Base-by-base conservation (phyloP, 2,329 filamentous ascomycete species). In the Lizonia empirigonia region DNA sequence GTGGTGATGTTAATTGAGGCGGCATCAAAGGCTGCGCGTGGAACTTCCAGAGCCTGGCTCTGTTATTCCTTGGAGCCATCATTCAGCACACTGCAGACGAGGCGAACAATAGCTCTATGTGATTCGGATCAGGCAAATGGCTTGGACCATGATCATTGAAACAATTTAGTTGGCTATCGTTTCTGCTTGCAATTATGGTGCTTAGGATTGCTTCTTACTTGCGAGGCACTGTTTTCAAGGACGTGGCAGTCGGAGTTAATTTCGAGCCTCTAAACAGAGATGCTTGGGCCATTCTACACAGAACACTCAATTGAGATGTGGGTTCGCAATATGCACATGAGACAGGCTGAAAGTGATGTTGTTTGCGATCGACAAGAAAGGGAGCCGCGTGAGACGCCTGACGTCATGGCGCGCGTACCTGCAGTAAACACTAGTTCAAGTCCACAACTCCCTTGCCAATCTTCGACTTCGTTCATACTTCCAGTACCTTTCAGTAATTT, bases 321-420 rank as follows among this genome's bases (percentile, higher is more conserved):
- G 7, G 9, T n/a, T 7, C n/a, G n/a, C n/a, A 18, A 15, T 15
- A n/a, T 26, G n/a, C 18, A 4, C 18, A 12, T 23, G 19, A 44
- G 35, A 44, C 34, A 10, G 29, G 23, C 23, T 44, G 9, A 24
- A 16, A 10, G 4, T 29, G 13, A 24, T 27, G 18, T 32, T 13
- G 29, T 40, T 40, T 35, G 36, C 36, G 24, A 35, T 45, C 47
- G 27, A 44, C 34, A 19, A 26, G 15, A 34, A 39, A 44, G 34
- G 34, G 34, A 44, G 34, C 20, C 6, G n/a, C n/a, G 38, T 50
- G 33, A 50, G 34, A 45, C 44, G 13, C 15, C 34, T 54, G 51
- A 54, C 51, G 51, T 54, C 51, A 54, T 50, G 41, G 41, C 26
- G 36, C 10, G 22, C 23, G 44, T 44, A 42, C 45, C 40, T 54